Percentiles rank a stretch among this genome's conserved stretches.
These are phyloP conservation scores for Fusarium coffeatum DNA, from an alignment of 2,329 filamentous ascomycete genomes.

Conservation along the genomic window DNA sequence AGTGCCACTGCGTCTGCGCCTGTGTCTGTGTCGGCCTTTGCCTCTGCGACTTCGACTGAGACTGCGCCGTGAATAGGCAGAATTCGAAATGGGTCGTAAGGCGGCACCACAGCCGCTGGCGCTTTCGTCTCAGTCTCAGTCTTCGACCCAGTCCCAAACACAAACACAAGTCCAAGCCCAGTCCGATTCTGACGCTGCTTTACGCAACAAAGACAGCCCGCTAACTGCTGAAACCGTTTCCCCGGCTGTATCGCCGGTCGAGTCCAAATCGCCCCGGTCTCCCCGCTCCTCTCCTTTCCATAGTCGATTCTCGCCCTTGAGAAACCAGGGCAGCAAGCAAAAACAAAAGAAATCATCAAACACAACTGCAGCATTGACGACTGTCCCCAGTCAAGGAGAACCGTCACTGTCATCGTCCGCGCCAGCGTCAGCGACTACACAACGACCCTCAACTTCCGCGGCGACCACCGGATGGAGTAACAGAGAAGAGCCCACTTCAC, in stretches of 20 bases:
- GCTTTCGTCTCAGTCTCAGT: slow-evolving; percentile 51
- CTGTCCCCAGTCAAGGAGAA: slow-evolving; percentile 13
- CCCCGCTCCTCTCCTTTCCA: slow-evolving; percentile 61
- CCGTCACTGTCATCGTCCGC: slow-evolving; percentile 7
- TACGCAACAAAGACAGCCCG: slow-evolving; percentile 48
- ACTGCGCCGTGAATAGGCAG: slow-evolving; percentile 44
- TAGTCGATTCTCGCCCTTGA: slow-evolving; percentile 54
- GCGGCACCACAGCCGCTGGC: slow-evolving; percentile 68
- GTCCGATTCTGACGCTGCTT: slow-evolving; percentile 53
- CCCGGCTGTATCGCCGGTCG: slow-evolving; percentile 49
- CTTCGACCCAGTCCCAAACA: slow-evolving; percentile 27
- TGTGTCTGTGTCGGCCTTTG: background rate
- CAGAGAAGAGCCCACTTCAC: slow-evolving; percentile 39
- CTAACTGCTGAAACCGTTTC: slow-evolving; percentile 48
- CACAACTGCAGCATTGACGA: slow-evolving; percentile 39
- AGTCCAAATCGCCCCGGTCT: slow-evolving; percentile 56
- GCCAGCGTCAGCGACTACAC: background rate
- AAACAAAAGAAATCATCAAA: slow-evolving; percentile 44
- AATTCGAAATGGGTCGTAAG: slow-evolving; percentile 66
- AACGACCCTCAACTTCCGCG: slow-evolving; percentile 32
- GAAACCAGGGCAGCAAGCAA: slow-evolving; percentile 41
- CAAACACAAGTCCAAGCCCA: slow-evolving; percentile 12
- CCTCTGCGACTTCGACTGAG: slow-evolving; percentile 30
- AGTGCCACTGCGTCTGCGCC: slow-evolving; percentile 2
- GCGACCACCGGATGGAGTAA: slow-evolving; percentile 30